A percentile compares a stretch with the other conserved stretches of the same genome.
Evolutionary conservation across 2,329 filamentous ascomycete species (phyloP).

Genomic region (Diplodia mutila): DNA sequence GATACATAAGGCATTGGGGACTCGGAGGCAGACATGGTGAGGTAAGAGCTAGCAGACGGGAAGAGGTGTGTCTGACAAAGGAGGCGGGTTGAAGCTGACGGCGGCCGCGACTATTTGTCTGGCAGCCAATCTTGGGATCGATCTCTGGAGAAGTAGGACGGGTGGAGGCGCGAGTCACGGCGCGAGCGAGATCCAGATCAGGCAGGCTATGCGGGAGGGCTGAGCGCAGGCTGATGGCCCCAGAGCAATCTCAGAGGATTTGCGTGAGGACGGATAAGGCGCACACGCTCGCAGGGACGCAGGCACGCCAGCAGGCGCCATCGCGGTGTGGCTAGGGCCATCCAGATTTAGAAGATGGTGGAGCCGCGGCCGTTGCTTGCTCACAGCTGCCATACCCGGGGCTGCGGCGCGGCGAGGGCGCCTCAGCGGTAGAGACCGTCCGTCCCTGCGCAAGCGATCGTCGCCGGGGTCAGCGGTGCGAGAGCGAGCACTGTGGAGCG

Average conservation of each 20-base stretch:
- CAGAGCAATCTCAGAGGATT: conserved; percentile 19
- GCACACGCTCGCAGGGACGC: conserved; percentile 11
- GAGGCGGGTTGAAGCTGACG: conserved; percentile 9
- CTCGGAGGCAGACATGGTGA: conserved; percentile 18
- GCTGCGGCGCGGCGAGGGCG: conserved; percentile 20
- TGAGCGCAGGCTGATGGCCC: conserved; percentile 21
- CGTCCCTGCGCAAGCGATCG: conserved; percentile 23
- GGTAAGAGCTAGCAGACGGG: conserved; percentile 8
- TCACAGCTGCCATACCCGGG: not conserved
- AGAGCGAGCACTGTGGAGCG: conserved; percentile 21
- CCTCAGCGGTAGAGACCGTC: conserved; percentile 23
- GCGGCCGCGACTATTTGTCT: conserved; percentile 19
- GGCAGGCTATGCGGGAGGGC: conserved; percentile 20
- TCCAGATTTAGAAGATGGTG: conserved; percentile 25
- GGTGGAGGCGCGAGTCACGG: conserved; percentile 10
- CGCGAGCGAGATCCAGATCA: conserved; percentile 1
- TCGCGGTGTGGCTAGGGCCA: conserved; percentile 20
- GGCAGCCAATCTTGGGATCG: conserved; percentile 6
- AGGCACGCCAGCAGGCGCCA: not conserved
- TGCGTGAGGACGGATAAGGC: conserved; percentile 21
- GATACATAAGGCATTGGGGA: conserved; percentile 23
- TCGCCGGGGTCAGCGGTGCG: conserved; percentile 16
- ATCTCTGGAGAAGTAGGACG: conserved; percentile 18
- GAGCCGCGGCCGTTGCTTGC: conserved; percentile 21
- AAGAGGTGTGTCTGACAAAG: conserved; percentile 12